Evolutionary conservation across 257 asterid genomes (phyloP).

Genomic region (Plantago major): DNA sequence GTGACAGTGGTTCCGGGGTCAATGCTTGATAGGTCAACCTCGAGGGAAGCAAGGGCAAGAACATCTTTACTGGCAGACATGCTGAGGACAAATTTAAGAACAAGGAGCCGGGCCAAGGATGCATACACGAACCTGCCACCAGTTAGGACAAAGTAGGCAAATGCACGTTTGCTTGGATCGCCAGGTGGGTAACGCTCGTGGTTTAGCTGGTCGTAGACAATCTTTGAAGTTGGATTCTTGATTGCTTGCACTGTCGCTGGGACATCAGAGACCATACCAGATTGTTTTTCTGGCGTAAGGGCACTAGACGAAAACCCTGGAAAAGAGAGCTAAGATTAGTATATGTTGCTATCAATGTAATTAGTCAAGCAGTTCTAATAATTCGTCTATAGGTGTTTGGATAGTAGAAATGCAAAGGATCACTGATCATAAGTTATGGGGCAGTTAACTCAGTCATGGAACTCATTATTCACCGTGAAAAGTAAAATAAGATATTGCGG

Average conservation of each 20-base stretch:
- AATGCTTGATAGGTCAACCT: slow-evolving; percentile 78
- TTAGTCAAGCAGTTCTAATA: background rate
- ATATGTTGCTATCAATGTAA: background rate
- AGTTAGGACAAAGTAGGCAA: slow-evolving; percentile 80
- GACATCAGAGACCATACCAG: slow-evolving; percentile 36
- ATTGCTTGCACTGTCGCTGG: slow-evolving; percentile 77
- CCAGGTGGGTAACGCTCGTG: slow-evolving; percentile 93
- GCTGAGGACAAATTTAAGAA: slow-evolving; percentile 78
- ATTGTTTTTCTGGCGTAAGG: slow-evolving; percentile 42
- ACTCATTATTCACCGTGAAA: no score
- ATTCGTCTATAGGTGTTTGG: no score
- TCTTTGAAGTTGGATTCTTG: slow-evolving; percentile 73
- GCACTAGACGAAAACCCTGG: slow-evolving; percentile 59
- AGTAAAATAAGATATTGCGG: no score
- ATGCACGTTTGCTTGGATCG: slow-evolving; percentile 91
- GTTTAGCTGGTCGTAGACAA: slow-evolving; percentile 68
- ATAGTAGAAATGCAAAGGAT: no score
- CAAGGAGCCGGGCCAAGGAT: slow-evolving; percentile 71
- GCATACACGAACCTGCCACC: slow-evolving; percentile 91
- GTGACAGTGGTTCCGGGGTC: slow-evolving; percentile 87
- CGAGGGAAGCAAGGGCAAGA: slow-evolving; percentile 88
- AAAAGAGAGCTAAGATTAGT: slow-evolving; percentile 14
- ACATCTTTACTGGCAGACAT: slow-evolving; percentile 95
- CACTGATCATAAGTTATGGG: no score
- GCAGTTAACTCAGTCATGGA: no score